Evolutionary conservation across 1,284 basidiomycete genomes (phyloP), one percentile per base, ranked within the genome.

Genomic region (Trichosporon inkin): DNA sequence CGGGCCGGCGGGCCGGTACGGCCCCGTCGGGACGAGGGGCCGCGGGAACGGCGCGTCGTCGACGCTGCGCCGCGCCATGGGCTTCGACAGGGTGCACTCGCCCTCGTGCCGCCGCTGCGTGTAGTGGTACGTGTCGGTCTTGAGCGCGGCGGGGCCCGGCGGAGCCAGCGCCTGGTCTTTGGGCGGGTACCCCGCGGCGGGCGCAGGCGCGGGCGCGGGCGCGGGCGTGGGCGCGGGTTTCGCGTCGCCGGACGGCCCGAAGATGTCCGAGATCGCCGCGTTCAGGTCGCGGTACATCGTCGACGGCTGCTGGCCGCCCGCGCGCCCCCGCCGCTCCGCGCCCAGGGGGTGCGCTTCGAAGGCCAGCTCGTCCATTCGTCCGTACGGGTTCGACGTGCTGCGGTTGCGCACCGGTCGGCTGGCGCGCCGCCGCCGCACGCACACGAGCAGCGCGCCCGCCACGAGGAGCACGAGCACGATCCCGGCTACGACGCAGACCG

Each of bases 231-330:
- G n/a, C n/a, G n/a, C n/a, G n/a, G n/a, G n/a, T n/a, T 32, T 14
- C 24, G 24, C 7, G 16, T 49, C 24, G 44, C 28, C 41, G 6
- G 20, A 22, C 7, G 38, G 7, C 6, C 44, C 44, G 44, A 49
- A 49, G 44, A 49, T 49, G 24, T 49, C 44, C 44, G 44, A 49
- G 44, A 49, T 49, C 44, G 44, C 44, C 13, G 22, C 22, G 22
- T 17, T 49, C 44, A 49, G 22, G 24, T 49, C 44, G 24, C 28
- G 11, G 44, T 49, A 49, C 44, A 49, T 49, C n/a, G 44, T 49
- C 44, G 44, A 49, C 24, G 44, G 44, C 44, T 49, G 44, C 44
- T 49, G 44, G 6, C 44, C 44, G 16, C 16, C 44, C 5, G 44
- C 14, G 13, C 44, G 5, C 13, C 44, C 44, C 8, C 44, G 44